Base-by-base conservation (phyloP, 306 rosid genomes). In the Prunus fruticosa region DNA sequence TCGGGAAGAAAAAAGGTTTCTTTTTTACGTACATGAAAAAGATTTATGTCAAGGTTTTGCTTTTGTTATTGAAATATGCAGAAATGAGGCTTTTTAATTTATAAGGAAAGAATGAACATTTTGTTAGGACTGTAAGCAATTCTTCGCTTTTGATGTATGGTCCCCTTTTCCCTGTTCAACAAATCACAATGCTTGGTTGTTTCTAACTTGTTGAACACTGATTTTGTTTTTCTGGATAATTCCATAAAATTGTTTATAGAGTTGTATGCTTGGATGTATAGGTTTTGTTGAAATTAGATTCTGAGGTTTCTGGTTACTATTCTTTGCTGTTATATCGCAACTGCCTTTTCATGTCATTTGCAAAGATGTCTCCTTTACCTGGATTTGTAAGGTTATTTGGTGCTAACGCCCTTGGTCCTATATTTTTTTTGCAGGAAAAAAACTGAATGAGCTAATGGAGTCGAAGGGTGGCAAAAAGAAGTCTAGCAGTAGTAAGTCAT, bases 391-490 rank as follows among this genome's bases (percentile, higher is more conserved):
- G 2, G 20, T 18, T 15, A 27, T 50, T 70, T 19, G 34, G 32
- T 19, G 46, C 16, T 25, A 6, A 73, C 1, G 13, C 77, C 77
- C 34, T 18, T 0, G 69, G 69, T 73, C n/a, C 6, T n/a, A 13
- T n/a, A 13, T 5, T 12, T 1, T 78, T 68, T 77, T 64, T 70
- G 64, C 75, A 86, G 91, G 62, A 12, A 56, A 22, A 20, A 18
- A 81, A 32, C 67, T 92, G 98, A 77, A 95, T 95, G 98, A 92
- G 30, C 86, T 95, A 80, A 95, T 95, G 98, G 98, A 95, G 92
- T 83, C 93, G 0, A 90, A 89, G 76, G 97, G 91, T 84, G 98
- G 98, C 1, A 86, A 92, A 67, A 94, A 92, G 88, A 87, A 92
- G 83, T 94, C 93, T 76, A 89, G 91, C 77, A 90, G 94, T 91